Evolutionary conservation across 257 asterid genomes (phyloP).

Genomic region (Lithospermum erythrorhizon): DNA sequence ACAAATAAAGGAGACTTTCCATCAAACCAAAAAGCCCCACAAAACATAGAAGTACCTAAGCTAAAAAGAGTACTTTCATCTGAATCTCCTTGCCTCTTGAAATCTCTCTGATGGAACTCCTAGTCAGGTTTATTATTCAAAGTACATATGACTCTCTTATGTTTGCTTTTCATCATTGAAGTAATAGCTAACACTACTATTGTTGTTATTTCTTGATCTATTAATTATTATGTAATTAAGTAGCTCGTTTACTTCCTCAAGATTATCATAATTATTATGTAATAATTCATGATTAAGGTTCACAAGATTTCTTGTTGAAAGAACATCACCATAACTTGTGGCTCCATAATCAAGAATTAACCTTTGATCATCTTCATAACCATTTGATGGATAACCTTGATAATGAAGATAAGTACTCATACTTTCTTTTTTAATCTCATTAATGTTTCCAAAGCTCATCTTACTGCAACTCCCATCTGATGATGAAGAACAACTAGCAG

Average conservation of each 20-base stretch:
- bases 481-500: conserved; percentile 62
- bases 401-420: conserved; percentile 5
- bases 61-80: conserved; percentile 7
- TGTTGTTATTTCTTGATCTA: conserved; percentile 14
- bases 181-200: conserved; percentile 16
- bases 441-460: conserved; percentile 25
- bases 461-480: conserved; percentile 51
- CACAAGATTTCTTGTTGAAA: conserved; percentile 10
- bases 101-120: conserved; percentile 27
- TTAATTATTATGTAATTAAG: too few relatives aligned
- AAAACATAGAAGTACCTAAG: conserved; percentile 10
- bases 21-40: conserved; percentile 41
- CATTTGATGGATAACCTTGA: conserved; percentile 12
- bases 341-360: conserved; percentile 36
- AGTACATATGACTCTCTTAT: conserved; percentile 22
- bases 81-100: conserved; percentile 22
- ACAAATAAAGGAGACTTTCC: conserved; percentile 10
- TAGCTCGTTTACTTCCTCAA: conserved; percentile 52
- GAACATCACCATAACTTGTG: conserved; percentile 5
- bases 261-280: conserved; percentile 18
- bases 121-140: conserved; percentile 29
- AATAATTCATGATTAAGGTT: conserved; percentile 19
- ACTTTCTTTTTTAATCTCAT: conserved; percentile 42
- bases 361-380: conserved; percentile 25
- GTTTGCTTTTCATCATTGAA: conserved; percentile 46